Conservation (phyloP, 345 rosid genomes). For the Rubroshorea leprosula region DNA sequence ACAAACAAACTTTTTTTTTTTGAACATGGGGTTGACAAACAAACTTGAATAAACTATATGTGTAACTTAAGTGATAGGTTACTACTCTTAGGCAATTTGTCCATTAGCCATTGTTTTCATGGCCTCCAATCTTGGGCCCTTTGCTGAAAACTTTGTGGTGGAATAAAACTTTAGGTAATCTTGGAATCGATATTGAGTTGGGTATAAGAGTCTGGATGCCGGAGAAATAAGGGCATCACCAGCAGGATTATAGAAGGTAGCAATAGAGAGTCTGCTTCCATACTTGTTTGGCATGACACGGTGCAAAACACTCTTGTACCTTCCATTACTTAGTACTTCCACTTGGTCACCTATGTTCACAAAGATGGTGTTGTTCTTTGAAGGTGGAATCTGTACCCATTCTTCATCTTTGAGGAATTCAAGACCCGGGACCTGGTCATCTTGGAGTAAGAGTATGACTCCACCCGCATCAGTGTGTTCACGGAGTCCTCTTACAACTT, state of each 20-base stretch:
- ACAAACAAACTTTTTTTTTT: too few species aligned
- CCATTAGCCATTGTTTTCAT: constrained; percentile 52
- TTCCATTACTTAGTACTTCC: constrained; percentile 83
- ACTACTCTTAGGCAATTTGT: constrained; percentile 27
- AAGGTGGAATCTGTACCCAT: constrained; percentile 81
- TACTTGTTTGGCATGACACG: constrained; percentile 66
- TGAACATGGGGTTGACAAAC: constrained; percentile 23
- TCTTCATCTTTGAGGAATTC: constrained; percentile 73
- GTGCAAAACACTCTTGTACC: constrained; percentile 65
- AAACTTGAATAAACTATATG: constrained; percentile 2
- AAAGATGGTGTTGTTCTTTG: constrained; percentile 73
- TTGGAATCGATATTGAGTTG: constrained; percentile 48
- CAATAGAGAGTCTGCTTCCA: constrained; percentile 83
- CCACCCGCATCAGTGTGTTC: constrained; percentile 95
- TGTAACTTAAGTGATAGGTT: neutral
- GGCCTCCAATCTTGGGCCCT: constrained; percentile 58
- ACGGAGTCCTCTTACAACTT: constrained; percentile 77
- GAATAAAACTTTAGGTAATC: constrained; percentile 78
- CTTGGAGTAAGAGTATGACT: constrained; percentile 78
- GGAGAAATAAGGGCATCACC: constrained; percentile 71
- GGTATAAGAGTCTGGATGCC: constrained; percentile 62
- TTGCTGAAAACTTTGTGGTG: constrained; percentile 64
- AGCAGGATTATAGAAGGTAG: constrained; percentile 82
- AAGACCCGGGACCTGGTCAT: constrained; percentile 86
- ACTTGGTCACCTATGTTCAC: constrained; percentile 78